Evolutionary conservation across 768 basidiomycete species (phyloP).

Genomic region (Lentinula raphanica): DNA sequence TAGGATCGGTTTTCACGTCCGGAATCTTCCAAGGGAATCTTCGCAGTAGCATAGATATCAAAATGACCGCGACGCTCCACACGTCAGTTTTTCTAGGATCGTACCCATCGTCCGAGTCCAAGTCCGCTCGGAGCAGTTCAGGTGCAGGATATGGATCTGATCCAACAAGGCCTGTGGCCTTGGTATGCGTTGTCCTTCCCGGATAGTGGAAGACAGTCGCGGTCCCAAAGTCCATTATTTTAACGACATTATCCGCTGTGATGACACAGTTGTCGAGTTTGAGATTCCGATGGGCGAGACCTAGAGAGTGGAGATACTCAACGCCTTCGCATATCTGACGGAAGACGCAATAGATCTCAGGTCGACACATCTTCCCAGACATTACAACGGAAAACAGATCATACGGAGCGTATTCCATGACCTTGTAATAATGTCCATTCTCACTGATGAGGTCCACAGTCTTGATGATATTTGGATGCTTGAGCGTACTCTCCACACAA

Average conservation of each 20-base stretch:
- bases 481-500: slow-evolving; percentile 90
- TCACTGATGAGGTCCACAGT: slow-evolving; percentile 98
- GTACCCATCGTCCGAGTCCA: slow-evolving; percentile 54
- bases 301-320: slow-evolving; percentile 95
- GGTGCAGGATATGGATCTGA: slow-evolving; percentile 98
- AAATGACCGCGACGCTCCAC: slow-evolving; percentile 97
- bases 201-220: slow-evolving; percentile 99
- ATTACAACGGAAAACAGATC: slow-evolving; percentile 99
- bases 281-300: slow-evolving; percentile 96
- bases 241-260: slow-evolving; percentile 89
- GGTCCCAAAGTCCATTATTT: slow-evolving; percentile 98
- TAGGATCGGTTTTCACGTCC: slow-evolving; percentile 87
- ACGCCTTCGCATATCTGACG: slow-evolving; percentile 98
- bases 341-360: slow-evolving; percentile 98
- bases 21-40: slow-evolving; percentile 99
- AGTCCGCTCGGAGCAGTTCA: slow-evolving; percentile 89
- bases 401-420: slow-evolving; percentile 99
- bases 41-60: slow-evolving; percentile 97
- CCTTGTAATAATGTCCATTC: slow-evolving; percentile 98
- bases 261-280: slow-evolving; percentile 99
- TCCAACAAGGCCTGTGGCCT: slow-evolving; percentile 90
- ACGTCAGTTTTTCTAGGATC: slow-evolving; percentile 98
- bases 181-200: slow-evolving; percentile 64
- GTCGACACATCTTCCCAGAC: slow-evolving; percentile 97
- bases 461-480: slow-evolving; percentile 94